Percentiles rank a stretch among this genome's conserved stretches.
These are phyloP conservation scores for Ophiostoma fasciatum DNA, from an alignment of 2,329 filamentous ascomycete genomes.

Conservation along the genomic window DNA sequence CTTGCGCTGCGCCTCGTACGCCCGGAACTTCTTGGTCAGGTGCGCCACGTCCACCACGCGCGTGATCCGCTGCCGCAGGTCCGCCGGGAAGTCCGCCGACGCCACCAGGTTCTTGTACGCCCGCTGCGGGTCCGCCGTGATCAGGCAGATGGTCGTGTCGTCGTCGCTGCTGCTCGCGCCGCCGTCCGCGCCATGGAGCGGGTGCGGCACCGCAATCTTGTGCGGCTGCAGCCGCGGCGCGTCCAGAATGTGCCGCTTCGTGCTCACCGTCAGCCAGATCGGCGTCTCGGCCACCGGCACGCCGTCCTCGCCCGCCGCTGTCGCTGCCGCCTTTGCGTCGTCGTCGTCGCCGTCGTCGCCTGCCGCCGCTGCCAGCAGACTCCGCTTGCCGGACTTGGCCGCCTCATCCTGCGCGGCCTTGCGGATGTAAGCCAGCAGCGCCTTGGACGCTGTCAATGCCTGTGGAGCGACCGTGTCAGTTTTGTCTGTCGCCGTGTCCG, in stretches of 20 bases:
- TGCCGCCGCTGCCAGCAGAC: conserved; percentile 33
- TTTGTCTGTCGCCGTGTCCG: not conserved
- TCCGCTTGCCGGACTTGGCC: conserved; percentile 35
- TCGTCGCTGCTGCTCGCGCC: conserved; percentile 51
- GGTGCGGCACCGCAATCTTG: conserved; percentile 67
- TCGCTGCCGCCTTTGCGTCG: too few species aligned
- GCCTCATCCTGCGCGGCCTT: conserved; percentile 34
- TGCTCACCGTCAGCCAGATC: conserved; percentile 48
- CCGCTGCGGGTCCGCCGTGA: conserved; percentile 60
- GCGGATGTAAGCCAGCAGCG: conserved; percentile 47
- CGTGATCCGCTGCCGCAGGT: conserved; percentile 52
- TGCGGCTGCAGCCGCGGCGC: conserved; percentile 67
- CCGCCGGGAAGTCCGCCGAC: conserved; percentile 53
- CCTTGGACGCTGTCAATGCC: conserved; percentile 48
- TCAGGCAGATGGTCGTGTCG: conserved; percentile 64
- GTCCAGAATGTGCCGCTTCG: conserved; percentile 53
- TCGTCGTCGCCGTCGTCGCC: conserved; percentile 23
- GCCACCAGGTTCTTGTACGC: conserved; percentile 81
- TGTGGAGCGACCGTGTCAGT: conserved; percentile 14
- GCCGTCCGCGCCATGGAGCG: too few species aligned
- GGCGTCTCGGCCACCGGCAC: conserved; percentile 28
- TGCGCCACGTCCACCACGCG: conserved; percentile 72
- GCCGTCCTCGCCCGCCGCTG: conserved; percentile 15
- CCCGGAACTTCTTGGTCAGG: conserved; percentile 67
- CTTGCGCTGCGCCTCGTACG: conserved; percentile 76